Conservation (phyloP, 2,329 filamentous ascomycete species). For the Xylaria sp. region DNA sequence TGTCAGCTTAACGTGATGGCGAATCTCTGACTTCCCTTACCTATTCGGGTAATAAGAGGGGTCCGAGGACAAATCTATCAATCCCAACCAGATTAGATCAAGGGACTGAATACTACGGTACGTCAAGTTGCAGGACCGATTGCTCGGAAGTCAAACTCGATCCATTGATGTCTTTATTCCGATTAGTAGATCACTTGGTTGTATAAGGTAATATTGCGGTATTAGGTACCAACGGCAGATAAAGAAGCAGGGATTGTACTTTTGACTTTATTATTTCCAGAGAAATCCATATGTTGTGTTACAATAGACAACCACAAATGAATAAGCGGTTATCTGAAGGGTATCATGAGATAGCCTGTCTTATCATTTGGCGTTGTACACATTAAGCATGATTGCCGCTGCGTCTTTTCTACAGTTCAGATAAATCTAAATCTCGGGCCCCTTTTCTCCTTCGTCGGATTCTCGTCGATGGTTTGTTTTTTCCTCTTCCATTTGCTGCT, state of each 20-base stretch:
- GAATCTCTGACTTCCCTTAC: constrained; percentile 25
- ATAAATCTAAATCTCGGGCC: background rate
- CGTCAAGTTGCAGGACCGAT: constrained; percentile 24
- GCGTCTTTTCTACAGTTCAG: background rate
- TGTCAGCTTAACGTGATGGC: constrained; percentile 13
- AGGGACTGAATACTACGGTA: constrained; percentile 6
- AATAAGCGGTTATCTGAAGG: background rate
- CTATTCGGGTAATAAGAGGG: constrained; percentile 27
- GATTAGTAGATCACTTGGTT: constrained; percentile 1
- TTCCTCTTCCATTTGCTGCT: background rate
- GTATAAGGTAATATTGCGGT: background rate
- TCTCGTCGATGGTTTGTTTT: background rate
- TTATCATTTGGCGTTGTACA: background rate
- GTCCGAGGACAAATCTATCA: constrained; percentile 9
- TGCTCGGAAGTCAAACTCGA: background rate
- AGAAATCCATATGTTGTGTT: background rate
- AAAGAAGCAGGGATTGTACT: background rate
- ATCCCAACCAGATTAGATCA: constrained; percentile 34
- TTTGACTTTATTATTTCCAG: background rate
- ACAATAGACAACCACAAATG: background rate
- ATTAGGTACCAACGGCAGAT: background rate
- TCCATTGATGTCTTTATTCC: constrained; percentile 2
- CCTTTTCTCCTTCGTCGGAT: background rate
- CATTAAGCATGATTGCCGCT: background rate
- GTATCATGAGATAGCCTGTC: background rate